These are phyloP conservation scores for Geotrichum australiense DNA, from an alignment of 1,139 yeast genomes.

Conservation along the genomic window DNA sequence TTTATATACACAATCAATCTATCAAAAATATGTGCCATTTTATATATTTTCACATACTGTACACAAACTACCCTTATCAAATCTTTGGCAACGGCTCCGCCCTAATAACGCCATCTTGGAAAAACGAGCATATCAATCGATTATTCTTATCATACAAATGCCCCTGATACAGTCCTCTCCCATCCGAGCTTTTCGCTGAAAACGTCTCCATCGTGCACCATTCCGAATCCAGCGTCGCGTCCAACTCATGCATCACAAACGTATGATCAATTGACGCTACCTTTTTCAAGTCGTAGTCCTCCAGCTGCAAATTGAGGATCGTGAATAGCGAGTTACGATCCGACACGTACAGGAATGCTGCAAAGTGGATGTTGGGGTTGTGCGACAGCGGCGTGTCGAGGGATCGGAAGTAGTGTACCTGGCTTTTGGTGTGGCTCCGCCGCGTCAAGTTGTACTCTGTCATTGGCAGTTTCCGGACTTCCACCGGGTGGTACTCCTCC, in stretches of 20 bases:
- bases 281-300: conserved; percentile 20
- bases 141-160: conserved; percentile 27
- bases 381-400: conserved; percentile 21
- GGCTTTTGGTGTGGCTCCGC: conserved; percentile 24
- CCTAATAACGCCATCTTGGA: conserved; percentile 34
- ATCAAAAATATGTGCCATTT: too few species aligned
- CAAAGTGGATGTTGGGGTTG: conserved; percentile 29
- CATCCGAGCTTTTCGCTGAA: conserved; percentile 28
- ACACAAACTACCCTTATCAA: too few species aligned
- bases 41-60: too few species aligned
- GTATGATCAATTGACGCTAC: conserved; percentile 33
- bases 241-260: conserved; percentile 29
- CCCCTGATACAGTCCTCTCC: conserved; percentile 32
- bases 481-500: conserved; percentile 29
- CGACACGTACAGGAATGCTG: conserved; percentile 31
- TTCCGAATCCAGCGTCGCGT: conserved; percentile 25
- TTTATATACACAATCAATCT: too few species aligned
- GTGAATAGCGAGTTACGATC: conserved; percentile 34
- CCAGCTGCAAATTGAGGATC: conserved; percentile 27
- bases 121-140: conserved; percentile 29
- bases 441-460: conserved; percentile 20
- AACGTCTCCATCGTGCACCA: conserved; percentile 33
- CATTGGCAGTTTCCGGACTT: conserved; percentile 29
- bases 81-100: too few species aligned
- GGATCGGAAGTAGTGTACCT: conserved; percentile 29